phyloP scores from a whole-genome alignment of 331 rosid genomes.

The Acacia concinna region DNA sequence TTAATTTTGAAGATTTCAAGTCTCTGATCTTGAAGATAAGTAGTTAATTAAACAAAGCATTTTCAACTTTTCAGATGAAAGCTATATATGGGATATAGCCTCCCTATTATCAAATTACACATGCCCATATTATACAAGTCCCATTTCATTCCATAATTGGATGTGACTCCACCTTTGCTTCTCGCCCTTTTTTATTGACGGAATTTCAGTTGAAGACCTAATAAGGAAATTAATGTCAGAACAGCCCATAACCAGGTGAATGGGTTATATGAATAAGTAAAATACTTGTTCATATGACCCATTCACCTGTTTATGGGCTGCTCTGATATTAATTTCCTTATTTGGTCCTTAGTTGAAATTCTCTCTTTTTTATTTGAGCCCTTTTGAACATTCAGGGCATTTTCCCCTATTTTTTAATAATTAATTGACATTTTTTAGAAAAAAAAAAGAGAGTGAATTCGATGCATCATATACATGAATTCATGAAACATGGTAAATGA shows the following conservation, averaged over 20 bases:
- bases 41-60: constrained; percentile 13
- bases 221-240: no score
- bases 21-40: constrained; percentile 25
- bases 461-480: not conserved
- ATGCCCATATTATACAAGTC: constrained; percentile 17
- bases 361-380: no score
- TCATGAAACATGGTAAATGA: not conserved
- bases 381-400: not conserved
- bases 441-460: no score
- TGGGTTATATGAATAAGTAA: no score
- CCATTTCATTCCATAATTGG: constrained; percentile 33
- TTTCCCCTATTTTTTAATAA: not conserved
- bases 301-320: no score
- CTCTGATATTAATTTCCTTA: no score
- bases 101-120: not conserved
- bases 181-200: no score
- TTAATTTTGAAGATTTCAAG: not conserved
- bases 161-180: constrained; percentile 49
- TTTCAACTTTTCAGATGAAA: constrained; percentile 12
- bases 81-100: not conserved
- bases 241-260: no score
- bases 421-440: no score
- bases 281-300: no score
- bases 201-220: no score
- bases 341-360: no score